Percentiles rank a stretch among this genome's conserved stretches.
These are phyloP conservation scores for Hordeum pubiflorum DNA, from an alignment of 202 grass and related monocot species.

Conservation along the genomic window DNA sequence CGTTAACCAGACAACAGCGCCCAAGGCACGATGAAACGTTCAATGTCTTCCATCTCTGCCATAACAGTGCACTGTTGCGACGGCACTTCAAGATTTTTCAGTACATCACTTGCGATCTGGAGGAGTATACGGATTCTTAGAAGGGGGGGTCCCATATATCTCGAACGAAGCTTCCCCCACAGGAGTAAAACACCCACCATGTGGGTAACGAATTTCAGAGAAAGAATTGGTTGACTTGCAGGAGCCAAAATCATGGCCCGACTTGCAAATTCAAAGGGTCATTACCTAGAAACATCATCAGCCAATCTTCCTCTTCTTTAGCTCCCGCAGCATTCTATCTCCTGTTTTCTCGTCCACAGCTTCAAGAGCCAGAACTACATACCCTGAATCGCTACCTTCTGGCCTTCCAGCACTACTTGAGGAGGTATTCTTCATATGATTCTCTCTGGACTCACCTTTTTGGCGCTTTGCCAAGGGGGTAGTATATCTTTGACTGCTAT, in stretches of 20 bases:
- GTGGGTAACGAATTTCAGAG: not conserved
- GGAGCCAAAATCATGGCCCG: not conserved
- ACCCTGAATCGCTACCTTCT: constrained; percentile 6
- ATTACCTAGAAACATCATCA: constrained; percentile 29
- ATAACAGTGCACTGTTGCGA: not conserved
- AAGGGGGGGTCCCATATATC: no score
- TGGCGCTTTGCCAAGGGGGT: not conserved
- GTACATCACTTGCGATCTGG: not conserved
- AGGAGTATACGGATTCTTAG: no score
- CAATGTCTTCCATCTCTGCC: not conserved
- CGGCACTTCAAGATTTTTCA: not conserved
- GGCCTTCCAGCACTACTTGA: not conserved
- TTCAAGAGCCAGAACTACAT: constrained; percentile 2
- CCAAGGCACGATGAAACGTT: not conserved
- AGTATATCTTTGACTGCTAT: not conserved
- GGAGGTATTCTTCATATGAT: not conserved
- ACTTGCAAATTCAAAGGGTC: not conserved
- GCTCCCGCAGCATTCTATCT: constrained; percentile 40
- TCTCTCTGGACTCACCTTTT: constrained; percentile 19
- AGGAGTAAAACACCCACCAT: not conserved
- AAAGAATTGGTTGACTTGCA: constrained; percentile 9
- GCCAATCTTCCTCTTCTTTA: constrained; percentile 49
- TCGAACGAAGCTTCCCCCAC: not conserved
- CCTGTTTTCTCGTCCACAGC: constrained; percentile 33
- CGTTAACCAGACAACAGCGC: not conserved